Evolutionary conservation across 2,329 filamentous ascomycete species (phyloP).

Genomic region (Scortechinia acanthostroma): DNA sequence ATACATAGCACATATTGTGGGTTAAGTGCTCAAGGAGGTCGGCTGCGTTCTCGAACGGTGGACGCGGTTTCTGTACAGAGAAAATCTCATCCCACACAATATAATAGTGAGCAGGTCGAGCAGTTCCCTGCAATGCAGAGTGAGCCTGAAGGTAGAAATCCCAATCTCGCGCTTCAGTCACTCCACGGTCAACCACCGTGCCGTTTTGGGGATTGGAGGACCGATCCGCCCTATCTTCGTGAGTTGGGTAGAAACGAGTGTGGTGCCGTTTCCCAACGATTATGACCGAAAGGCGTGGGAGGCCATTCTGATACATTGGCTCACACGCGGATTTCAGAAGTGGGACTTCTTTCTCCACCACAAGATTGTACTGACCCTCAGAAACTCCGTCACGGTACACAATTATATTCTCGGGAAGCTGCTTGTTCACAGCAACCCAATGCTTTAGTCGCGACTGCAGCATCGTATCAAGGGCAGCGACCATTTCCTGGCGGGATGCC

Average conservation of each 20-base stretch:
- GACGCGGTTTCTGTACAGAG: too few relatives aligned
- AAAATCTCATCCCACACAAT: conserved; percentile 77
- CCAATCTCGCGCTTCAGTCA: conserved; percentile 85
- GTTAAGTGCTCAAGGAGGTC: conserved; percentile 77
- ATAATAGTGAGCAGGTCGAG: conserved; percentile 89
- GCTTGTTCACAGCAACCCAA: conserved; percentile 52
- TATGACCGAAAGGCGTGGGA: conserved; percentile 74
- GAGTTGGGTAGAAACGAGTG: conserved; percentile 79
- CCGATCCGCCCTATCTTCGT: conserved; percentile 53
- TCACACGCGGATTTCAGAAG: conserved; percentile 57
- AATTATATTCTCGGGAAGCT: conserved; percentile 68
- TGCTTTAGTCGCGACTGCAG: too few relatives aligned
- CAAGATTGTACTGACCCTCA: conserved; percentile 75
- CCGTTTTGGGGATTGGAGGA: conserved; percentile 81
- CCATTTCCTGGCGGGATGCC: conserved; percentile 62
- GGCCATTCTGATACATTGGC: conserved; percentile 17
- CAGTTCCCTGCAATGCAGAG: conserved; percentile 83
- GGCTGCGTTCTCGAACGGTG: conserved; percentile 44
- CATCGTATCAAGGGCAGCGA: conserved; percentile 41
- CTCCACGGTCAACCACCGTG: conserved; percentile 77
- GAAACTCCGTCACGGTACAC: conserved; percentile 92
- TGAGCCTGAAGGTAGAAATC: conserved; percentile 70
- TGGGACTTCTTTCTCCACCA: conserved; percentile 71
- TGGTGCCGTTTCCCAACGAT: conserved; percentile 92
- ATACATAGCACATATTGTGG: conserved; percentile 92